Evolutionary conservation across 2,329 filamentous ascomycete genomes (phyloP).

Genomic region (Teratosphaeriaceae sp.): DNA sequence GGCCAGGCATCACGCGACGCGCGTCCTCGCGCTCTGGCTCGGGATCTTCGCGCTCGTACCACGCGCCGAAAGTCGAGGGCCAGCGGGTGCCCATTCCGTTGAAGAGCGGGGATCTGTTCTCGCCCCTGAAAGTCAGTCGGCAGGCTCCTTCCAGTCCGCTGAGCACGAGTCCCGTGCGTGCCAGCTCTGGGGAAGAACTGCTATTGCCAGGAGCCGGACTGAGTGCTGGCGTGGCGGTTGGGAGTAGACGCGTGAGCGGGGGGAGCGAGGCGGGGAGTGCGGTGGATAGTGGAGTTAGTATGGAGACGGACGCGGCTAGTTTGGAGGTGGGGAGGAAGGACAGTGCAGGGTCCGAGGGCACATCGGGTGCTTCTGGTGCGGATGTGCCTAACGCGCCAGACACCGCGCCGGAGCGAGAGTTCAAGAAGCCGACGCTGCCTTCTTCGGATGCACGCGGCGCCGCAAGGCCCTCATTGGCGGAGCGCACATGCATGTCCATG

Average conservation of each 20-base stretch:
- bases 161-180: slow-evolving; percentile 6
- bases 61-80: slow-evolving; percentile 24
- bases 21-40: slow-evolving; percentile 22
- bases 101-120: slow-evolving; percentile 29
- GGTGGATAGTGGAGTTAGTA: background rate
- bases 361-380: slow-evolving; percentile 1
- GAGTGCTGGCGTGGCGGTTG: background rate
- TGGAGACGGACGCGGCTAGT: background rate
- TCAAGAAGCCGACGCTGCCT: slow-evolving; percentile 2
- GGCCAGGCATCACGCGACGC: slow-evolving; percentile 19
- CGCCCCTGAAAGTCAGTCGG: slow-evolving; percentile 23
- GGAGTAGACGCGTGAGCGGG: background rate
- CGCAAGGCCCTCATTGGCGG: slow-evolving; percentile 36
- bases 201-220: background rate
- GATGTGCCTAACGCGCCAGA: background rate
- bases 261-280: background rate
- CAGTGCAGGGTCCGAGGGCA: background rate
- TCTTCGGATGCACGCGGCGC: background rate
- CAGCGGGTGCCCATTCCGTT: slow-evolving; percentile 25
- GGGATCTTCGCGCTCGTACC: slow-evolving; percentile 15
- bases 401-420: background rate
- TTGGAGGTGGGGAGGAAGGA: background rate
- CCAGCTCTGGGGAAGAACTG: slow-evolving; percentile 5
- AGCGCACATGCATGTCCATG: slow-evolving; percentile 43
- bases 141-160: slow-evolving; percentile 7